Evolutionary conservation across 768 basidiomycete species (phyloP).

Genomic region (Tubosaeta sp.): DNA sequence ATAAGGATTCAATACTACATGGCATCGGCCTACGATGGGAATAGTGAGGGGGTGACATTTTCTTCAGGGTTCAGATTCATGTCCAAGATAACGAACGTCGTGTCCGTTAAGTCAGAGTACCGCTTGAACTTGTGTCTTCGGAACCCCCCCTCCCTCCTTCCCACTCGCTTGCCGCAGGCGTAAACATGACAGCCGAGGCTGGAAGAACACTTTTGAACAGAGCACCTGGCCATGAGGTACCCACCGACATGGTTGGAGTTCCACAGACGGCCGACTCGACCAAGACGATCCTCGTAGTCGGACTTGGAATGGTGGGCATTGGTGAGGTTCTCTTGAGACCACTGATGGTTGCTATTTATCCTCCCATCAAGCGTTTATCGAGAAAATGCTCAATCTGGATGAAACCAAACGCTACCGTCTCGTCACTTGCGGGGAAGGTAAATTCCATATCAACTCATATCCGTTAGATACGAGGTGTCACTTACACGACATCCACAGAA

Average conservation of each 20-base stretch:
- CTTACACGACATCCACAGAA: slow-evolving; percentile 23
- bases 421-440: slow-evolving; percentile 58
- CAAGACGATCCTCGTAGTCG: not conserved
- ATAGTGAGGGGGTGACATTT: not conserved
- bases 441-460: slow-evolving; percentile 18
- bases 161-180: not conserved
- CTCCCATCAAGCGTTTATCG: slow-evolving; percentile 49
- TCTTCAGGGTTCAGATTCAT: not conserved
- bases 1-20: not conserved
- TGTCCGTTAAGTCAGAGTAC: not conserved
- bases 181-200: not conserved
- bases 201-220: not conserved
- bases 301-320: slow-evolving; percentile 1
- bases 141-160: not conserved
- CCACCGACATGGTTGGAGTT: not conserved
- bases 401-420: slow-evolving; percentile 45
- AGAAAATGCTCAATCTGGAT: slow-evolving; percentile 60
- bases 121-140: not conserved
- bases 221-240: not conserved
- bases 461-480: slow-evolving; percentile 18
- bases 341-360: not conserved
- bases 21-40: not conserved
- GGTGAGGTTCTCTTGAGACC: not conserved
- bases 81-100: not conserved
- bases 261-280: not conserved